Conservation (phyloP, 1,284 basidiomycete species). For the Inonotus obliquus region DNA sequence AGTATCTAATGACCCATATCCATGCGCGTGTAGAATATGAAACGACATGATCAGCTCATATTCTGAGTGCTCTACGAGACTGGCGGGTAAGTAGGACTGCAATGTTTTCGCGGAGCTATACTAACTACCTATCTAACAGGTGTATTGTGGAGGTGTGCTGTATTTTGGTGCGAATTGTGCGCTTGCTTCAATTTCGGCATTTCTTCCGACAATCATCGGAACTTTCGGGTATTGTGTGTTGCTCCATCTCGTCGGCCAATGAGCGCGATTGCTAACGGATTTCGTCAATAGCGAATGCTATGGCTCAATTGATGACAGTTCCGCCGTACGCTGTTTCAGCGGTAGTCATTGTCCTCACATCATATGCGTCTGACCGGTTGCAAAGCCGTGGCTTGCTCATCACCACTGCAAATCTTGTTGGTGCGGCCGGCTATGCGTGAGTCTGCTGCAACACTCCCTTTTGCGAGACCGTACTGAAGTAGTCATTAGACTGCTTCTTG, state of each 20-base stretch:
- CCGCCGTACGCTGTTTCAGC: conserved; percentile 78
- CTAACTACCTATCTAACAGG: conserved; percentile 33
- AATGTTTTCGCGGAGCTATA: background rate
- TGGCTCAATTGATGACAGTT: conserved; percentile 71
- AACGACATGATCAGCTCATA: conserved; percentile 42
- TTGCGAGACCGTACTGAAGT: background rate
- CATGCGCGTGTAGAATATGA: too few species aligned
- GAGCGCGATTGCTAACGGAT: background rate
- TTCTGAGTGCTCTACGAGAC: conserved; percentile 61
- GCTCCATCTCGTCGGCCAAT: background rate
- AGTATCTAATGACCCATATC: conserved; percentile 12
- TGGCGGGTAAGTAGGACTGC: conserved; percentile 49
- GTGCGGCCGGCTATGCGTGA: conserved; percentile 63
- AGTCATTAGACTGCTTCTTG: conserved; percentile 44
- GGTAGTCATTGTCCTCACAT: conserved; percentile 56
- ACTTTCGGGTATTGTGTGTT: conserved; percentile 57
- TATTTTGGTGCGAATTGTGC: conserved; percentile 80
- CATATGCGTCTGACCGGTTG: conserved; percentile 64
- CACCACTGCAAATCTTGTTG: conserved; percentile 42
- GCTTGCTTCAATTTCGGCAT: conserved; percentile 75
- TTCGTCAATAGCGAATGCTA: conserved; percentile 37
- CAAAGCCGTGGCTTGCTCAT: conserved; percentile 69
- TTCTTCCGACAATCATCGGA: conserved; percentile 79
- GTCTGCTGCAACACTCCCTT: too few species aligned
- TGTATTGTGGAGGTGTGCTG: conserved; percentile 58